phyloP scores from a whole-genome alignment of 495 filamentous ascomycete genomes.

The Rhypophila decipiens region DNA sequence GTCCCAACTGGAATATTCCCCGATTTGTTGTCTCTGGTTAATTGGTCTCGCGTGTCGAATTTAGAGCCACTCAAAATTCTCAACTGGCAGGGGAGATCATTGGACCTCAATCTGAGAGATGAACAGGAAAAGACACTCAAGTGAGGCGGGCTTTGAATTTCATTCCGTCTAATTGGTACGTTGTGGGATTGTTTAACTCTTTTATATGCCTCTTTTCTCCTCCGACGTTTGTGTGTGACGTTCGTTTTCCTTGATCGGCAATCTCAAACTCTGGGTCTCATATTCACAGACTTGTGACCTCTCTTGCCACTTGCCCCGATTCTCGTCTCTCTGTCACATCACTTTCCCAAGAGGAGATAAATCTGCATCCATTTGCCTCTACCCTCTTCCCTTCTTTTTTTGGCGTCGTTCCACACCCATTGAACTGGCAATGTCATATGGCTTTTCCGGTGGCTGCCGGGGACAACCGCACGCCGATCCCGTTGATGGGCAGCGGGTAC shows the following conservation, averaged over 20 bases:
- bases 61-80: neutral
- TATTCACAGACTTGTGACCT: neutral
- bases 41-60: conserved; percentile 5
- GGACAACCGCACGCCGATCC: conserved; percentile 22
- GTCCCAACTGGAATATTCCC: neutral
- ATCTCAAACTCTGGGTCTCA: neutral
- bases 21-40: too few species aligned
- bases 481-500: neutral
- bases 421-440: conserved; percentile 34
- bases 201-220: neutral
- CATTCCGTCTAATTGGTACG: neutral
- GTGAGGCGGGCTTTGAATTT: neutral
- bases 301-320: neutral
- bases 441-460: conserved; percentile 25
- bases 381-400: neutral
- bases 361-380: neutral
- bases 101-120: neutral
- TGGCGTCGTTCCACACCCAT: neutral
- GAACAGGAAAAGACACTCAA: neutral
- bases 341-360: neutral
- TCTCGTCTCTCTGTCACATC: neutral
- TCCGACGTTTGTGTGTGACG: neutral
- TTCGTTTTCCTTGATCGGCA: neutral
- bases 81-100: neutral
- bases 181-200: neutral